Conservation (phyloP, 305 asterid genomes). For the Fraxinus platypoda region DNA sequence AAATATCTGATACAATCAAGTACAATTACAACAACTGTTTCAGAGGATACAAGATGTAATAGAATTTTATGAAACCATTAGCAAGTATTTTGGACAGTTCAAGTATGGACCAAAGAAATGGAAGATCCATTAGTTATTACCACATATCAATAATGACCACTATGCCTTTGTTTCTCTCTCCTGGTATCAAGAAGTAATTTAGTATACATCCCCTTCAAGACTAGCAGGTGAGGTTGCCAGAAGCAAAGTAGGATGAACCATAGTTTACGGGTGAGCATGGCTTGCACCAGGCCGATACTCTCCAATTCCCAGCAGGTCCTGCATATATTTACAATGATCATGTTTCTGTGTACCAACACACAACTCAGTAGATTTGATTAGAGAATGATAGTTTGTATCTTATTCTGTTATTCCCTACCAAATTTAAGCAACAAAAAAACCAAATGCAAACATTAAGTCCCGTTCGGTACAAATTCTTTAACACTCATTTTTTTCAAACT, state of each 20-base stretch:
- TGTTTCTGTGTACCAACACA: not conserved
- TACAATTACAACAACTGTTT: slow-evolving; percentile 20
- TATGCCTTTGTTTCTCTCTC: not conserved
- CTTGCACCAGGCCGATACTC: slow-evolving; percentile 75
- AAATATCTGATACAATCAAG: slow-evolving; percentile 7
- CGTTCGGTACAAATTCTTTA: not conserved
- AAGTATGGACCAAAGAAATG: not conserved
- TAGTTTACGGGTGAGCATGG: slow-evolving; percentile 39
- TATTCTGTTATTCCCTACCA: not conserved
- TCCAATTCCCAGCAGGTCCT: slow-evolving; percentile 98
- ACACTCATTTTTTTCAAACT: not conserved
- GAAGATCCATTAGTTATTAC: not conserved
- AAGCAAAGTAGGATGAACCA: not conserved
- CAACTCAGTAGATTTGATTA: slow-evolving; percentile 1
- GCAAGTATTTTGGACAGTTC: slow-evolving; percentile 8
- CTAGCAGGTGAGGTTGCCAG: not conserved
- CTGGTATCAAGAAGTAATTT: not conserved
- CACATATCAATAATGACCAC: not conserved
- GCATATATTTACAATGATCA: slow-evolving; percentile 31
- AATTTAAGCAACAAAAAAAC: not conserved
- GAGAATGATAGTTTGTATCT: slow-evolving; percentile 6
- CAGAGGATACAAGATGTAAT: slow-evolving; percentile 11
- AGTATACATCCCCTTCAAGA: not conserved
- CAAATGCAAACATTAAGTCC: not conserved
- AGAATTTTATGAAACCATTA: not conserved